phyloP scores from a whole-genome alignment of 1,284 basidiomycete genomes.

The Sporisorium iseilematis-ciliati region DNA sequence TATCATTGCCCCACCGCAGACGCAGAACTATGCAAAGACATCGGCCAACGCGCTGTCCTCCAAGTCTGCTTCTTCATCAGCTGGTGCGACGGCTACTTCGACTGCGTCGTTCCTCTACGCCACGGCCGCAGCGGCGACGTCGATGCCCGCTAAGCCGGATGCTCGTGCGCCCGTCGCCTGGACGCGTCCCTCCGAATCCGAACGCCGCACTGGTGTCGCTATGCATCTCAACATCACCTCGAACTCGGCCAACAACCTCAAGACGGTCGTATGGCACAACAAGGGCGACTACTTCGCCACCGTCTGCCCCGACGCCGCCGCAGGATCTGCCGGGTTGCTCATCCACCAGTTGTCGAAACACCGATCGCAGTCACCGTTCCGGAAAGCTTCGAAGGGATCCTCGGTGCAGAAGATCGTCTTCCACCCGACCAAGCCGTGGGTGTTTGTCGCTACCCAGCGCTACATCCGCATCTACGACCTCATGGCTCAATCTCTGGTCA shows the following conservation, averaged over 20 bases:
- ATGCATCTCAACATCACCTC: conserved; percentile 56
- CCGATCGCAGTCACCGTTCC: conserved; percentile 97
- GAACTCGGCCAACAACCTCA: conserved; percentile 78
- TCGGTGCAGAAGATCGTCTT: conserved; percentile 90
- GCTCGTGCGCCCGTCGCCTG: conserved; percentile 72
- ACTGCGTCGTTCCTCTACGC: conserved; percentile 60
- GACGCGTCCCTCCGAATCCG: conserved; percentile 72
- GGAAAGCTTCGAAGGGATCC: conserved; percentile 83
- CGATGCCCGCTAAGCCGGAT: conserved; percentile 41
- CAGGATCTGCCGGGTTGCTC: conserved; percentile 81
- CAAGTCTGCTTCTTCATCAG: conserved; percentile 59
- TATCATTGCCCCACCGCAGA: conserved; percentile 80
- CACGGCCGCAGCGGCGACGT: conserved; percentile 51
- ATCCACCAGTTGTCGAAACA: conserved; percentile 94
- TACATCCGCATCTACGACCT: conserved; percentile 96
- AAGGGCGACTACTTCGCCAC: conserved; percentile 96
- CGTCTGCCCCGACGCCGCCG: conserved; percentile 75
- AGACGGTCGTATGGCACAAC: conserved; percentile 91
- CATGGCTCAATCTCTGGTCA: conserved; percentile 89
- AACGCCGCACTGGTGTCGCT: conserved; percentile 73
- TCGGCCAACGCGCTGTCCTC: conserved; percentile 65
- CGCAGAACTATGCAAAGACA: conserved; percentile 72
- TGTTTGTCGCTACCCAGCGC: conserved; percentile 99
- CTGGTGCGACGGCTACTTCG: conserved; percentile 56
- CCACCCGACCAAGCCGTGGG: conserved; percentile 92